Evolutionary conservation across 805 yeast genomes (phyloP).

Genomic region (Helenozyma baotianmanensis): DNA sequence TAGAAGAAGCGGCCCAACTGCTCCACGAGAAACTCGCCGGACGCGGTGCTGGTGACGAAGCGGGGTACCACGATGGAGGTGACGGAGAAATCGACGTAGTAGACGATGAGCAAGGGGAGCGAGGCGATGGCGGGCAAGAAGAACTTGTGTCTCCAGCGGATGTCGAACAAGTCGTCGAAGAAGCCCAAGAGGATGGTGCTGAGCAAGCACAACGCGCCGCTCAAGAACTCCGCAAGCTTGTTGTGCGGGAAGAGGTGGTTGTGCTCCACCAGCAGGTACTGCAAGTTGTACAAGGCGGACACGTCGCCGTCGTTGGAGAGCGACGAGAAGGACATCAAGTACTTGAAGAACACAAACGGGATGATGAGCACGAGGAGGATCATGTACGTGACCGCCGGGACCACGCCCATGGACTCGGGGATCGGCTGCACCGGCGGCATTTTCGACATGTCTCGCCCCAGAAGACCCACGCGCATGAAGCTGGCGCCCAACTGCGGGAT

Average conservation of each 20-base stretch:
- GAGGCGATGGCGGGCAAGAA: constrained; percentile 93
- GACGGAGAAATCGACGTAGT: constrained; percentile 89
- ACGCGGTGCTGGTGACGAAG: constrained; percentile 41
- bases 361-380: constrained; percentile 78
- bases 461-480: constrained; percentile 75
- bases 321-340: constrained; percentile 48
- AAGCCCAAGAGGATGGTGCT: constrained; percentile 82
- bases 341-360: constrained; percentile 79
- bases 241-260: constrained; percentile 64
- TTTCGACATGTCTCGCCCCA: constrained; percentile 81
- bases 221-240: constrained; percentile 77
- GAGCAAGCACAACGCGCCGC: constrained; percentile 79
- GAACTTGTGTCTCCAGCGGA: constrained; percentile 96
- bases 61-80: constrained; percentile 83
- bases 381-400: constrained; percentile 75
- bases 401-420: constrained; percentile 92
- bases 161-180: constrained; percentile 91
- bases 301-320: constrained; percentile 32
- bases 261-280: constrained; percentile 28
- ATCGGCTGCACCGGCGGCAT: constrained; percentile 56
- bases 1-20: constrained; percentile 18
- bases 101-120: constrained; percentile 84
- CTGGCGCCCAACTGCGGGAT: constrained; percentile 66
- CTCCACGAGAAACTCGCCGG: constrained; percentile 25
- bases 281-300: constrained; percentile 29